Conservation (phyloP, 345 rosid species). For the Eucalyptus fibrosa region DNA sequence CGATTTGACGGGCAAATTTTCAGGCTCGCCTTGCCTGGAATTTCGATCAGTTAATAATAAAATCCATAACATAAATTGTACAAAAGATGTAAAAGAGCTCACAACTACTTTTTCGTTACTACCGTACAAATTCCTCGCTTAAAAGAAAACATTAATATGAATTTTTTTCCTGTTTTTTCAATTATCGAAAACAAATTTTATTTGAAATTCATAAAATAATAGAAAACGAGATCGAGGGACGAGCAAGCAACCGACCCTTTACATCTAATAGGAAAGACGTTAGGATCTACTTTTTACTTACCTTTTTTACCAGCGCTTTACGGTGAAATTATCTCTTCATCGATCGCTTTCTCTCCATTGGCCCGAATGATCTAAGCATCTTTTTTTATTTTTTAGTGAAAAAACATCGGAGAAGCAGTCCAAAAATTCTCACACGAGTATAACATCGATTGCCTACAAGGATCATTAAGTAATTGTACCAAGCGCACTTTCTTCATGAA, state of each 20-base stretch:
- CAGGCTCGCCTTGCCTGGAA: fast-evolving
- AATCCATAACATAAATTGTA: not conserved
- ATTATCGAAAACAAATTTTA: not conserved
- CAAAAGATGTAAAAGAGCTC: not conserved
- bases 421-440: not conserved
- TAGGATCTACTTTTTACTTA: not conserved
- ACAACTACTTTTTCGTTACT: not conserved
- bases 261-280: not conserved
- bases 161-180: not conserved
- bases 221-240: not conserved
- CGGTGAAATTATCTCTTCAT: not conserved
- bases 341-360: not conserved
- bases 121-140: not conserved
- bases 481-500: not conserved
- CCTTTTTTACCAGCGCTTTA: not conserved
- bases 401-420: not conserved
- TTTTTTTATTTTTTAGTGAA: no score
- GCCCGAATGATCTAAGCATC: not conserved
- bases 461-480: not conserved
- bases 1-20: not conserved
- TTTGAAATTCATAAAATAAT: not conserved
- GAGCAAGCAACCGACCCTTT: not conserved
- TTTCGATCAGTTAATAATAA: not conserved
- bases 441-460: not conserved
- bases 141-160: not conserved